These are phyloP conservation scores for Pleurotus djamor DNA, from an alignment of 768 basidiomycete genomes.

Conservation along the genomic window DNA sequence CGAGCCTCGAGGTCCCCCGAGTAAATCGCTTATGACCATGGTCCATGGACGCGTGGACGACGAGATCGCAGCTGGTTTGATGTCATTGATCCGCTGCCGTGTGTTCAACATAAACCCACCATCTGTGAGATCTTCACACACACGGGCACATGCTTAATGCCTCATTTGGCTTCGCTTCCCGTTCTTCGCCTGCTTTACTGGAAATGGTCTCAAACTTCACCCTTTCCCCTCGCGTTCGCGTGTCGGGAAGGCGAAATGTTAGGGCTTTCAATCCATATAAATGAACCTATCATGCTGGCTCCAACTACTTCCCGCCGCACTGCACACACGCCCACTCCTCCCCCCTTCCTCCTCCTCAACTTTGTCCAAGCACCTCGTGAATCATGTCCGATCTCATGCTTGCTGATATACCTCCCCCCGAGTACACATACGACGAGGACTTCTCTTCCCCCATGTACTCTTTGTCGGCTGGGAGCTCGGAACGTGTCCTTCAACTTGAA, in stretches of 20 bases:
- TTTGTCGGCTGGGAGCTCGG: conserved; percentile 20
- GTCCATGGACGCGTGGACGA: conserved; percentile 1
- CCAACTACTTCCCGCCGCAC: neutral
- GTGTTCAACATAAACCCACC: neutral
- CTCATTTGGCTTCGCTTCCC: neutral
- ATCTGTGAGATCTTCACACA: neutral
- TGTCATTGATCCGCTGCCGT: neutral
- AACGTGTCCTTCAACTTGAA: conserved; percentile 32
- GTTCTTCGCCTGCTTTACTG: conserved; percentile 1
- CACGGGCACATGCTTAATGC: neutral
- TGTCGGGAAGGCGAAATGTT: conserved; percentile 1
- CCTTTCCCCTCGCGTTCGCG: neutral
- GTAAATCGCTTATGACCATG: neutral
- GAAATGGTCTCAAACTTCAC: neutral
- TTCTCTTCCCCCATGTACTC: conserved; percentile 21
- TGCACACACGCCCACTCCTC: neutral
- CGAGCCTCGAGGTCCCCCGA: neutral
- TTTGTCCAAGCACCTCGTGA: too few species aligned
- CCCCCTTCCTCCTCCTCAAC: neutral
- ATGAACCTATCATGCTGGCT: neutral
- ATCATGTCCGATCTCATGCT: conserved; percentile 3
- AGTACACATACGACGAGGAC: conserved; percentile 3
- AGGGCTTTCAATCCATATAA: neutral
- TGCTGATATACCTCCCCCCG: conserved; percentile 2
- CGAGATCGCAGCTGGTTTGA: neutral